Percentiles rank a stretch among this genome's conserved stretches.
These are phyloP conservation scores for Tolypocladium capitatum DNA, from an alignment of 2,329 filamentous ascomycete genomes.

Conservation along the genomic window DNA sequence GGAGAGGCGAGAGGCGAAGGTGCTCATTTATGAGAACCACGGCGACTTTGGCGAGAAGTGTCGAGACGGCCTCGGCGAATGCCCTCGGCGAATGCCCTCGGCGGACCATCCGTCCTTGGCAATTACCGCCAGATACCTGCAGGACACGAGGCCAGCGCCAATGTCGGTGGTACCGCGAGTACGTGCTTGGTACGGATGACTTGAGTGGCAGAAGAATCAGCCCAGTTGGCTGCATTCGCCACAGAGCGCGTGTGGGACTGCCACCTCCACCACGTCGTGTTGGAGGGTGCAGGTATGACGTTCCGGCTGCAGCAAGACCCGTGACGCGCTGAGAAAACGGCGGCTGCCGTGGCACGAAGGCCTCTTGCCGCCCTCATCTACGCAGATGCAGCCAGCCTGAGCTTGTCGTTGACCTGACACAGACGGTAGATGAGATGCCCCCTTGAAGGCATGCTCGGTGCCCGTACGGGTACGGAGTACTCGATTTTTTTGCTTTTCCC, in stretches of 20 bases:
- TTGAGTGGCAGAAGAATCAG: not conserved
- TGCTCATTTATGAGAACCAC: not conserved
- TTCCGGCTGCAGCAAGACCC: slow-evolving; percentile 4
- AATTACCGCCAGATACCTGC: too few relatives aligned
- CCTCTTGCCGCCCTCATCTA: not conserved
- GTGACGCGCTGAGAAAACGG: slow-evolving; percentile 1
- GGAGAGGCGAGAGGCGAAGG: not conserved
- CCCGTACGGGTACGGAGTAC: too few relatives aligned
- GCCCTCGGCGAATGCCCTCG: too few relatives aligned
- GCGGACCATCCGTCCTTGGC: not conserved
- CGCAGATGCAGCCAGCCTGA: not conserved
- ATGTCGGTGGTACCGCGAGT: not conserved
- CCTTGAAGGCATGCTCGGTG: too few relatives aligned
- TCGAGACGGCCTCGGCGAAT: too few relatives aligned
- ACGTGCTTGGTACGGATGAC: not conserved
- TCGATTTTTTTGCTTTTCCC: not conserved
- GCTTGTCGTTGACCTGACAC: not conserved
- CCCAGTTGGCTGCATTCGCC: not conserved
- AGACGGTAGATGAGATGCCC: not conserved
- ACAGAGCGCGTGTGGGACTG: not conserved
- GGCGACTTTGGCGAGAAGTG: not conserved
- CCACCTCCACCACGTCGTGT: slow-evolving; percentile 3
- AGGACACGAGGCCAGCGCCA: not conserved
- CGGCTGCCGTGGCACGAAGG: not conserved
- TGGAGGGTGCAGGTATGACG: slow-evolving; percentile 3